phyloP scores from a whole-genome alignment of 2,329 filamentous ascomycete genomes.

The Fusarium denticulatum region DNA sequence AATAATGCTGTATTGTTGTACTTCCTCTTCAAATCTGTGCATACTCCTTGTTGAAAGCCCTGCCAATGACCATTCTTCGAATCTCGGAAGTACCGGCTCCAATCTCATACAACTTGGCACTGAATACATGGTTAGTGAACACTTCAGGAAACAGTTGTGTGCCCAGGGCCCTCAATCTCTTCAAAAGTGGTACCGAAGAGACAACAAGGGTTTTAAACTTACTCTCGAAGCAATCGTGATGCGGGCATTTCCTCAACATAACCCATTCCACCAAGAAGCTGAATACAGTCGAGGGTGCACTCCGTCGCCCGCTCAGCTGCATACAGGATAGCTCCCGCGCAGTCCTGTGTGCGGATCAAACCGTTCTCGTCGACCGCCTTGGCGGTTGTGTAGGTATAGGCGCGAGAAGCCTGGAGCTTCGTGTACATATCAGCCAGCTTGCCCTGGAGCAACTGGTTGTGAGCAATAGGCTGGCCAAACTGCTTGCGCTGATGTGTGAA shows the following conservation, averaged over 20 bases:
- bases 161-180: neutral
- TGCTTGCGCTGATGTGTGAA: slow-evolving; percentile 91
- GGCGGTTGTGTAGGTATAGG: slow-evolving; percentile 89
- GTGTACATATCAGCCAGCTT: slow-evolving; percentile 98
- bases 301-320: slow-evolving; percentile 92
- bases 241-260: slow-evolving; percentile 96
- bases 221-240: slow-evolving; percentile 81
- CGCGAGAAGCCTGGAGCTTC: slow-evolving; percentile 82
- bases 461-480: slow-evolving; percentile 85
- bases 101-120: slow-evolving; percentile 89
- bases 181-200: neutral
- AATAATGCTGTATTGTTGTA: neutral
- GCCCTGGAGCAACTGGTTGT: slow-evolving; percentile 93
- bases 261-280: slow-evolving; percentile 93
- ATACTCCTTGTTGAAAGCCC: slow-evolving; percentile 90
- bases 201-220: slow-evolving; percentile 42
- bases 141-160: neutral
- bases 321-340: slow-evolving; percentile 92
- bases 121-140: slow-evolving; percentile 49
- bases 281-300: slow-evolving; percentile 86
- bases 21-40: slow-evolving; percentile 48
- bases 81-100: slow-evolving; percentile 96
- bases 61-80: slow-evolving; percentile 90
- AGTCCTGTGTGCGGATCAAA: slow-evolving; percentile 84
- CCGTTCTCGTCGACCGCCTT: slow-evolving; percentile 80